A percentile compares a stretch with the other conserved stretches of the same genome.
These are phyloP conservation scores for Trichophyton schoenleinii DNA, from an alignment of 2,329 filamentous ascomycete species.

Conservation along the genomic window DNA sequence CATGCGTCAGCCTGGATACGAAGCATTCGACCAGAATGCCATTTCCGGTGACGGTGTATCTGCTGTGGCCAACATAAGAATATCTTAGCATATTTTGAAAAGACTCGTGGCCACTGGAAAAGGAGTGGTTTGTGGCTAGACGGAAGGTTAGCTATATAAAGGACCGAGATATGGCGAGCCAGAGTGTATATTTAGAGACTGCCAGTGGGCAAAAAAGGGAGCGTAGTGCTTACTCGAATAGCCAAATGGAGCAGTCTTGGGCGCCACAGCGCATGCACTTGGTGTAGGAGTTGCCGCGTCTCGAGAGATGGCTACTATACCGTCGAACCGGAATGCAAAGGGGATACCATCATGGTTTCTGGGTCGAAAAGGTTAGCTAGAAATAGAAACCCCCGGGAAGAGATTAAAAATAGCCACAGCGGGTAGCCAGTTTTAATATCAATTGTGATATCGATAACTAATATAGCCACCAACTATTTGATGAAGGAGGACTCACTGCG, in stretches of 20 bases:
- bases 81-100: neutral
- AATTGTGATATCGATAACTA: neutral
- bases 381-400: neutral
- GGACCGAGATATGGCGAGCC: neutral
- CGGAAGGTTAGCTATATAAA: neutral
- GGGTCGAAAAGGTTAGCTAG: neutral
- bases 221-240: constrained; percentile 1
- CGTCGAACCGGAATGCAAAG: constrained; percentile 4
- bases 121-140: constrained; percentile 5
- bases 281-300: neutral
- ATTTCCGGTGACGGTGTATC: neutral
- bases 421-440: neutral
- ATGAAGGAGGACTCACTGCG: neutral
- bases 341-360: constrained; percentile 5
- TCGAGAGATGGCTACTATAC: neutral
- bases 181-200: neutral
- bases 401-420: neutral
- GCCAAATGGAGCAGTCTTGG: constrained; percentile 1
- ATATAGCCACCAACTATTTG: too few relatives aligned
- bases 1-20: constrained; percentile 16
- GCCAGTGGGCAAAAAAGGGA: neutral
- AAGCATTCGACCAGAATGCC: constrained; percentile 1
- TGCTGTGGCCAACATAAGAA: constrained; percentile 3
- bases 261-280: neutral
- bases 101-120: constrained; percentile 1